phyloP scores from a whole-genome alignment of 345 rosid genomes.

The Gossypioides kirkii region DNA sequence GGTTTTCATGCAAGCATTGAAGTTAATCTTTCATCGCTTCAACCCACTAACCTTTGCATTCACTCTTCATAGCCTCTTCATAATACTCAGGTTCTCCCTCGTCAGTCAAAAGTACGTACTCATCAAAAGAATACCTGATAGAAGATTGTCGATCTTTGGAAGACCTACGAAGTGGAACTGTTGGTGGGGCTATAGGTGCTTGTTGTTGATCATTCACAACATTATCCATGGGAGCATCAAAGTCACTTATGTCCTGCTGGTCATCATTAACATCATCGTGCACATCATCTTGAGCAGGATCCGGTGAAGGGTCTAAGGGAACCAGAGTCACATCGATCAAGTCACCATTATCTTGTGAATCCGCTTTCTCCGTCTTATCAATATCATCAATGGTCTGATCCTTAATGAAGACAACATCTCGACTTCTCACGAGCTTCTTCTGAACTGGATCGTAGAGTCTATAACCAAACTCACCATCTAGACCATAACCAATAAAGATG shows the following conservation, averaged over 20 bases:
- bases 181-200: background rate
- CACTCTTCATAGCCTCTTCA: background rate
- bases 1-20: background rate
- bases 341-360: too few species aligned
- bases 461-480: too few species aligned
- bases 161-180: background rate
- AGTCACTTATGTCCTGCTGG: background rate
- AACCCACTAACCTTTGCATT: background rate
- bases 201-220: background rate
- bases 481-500: too few species aligned
- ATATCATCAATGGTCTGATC: background rate
- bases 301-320: too few species aligned
- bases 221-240: background rate
- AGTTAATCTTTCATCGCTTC: background rate
- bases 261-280: background rate
- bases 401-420: too few species aligned
- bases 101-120: background rate
- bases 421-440: too few species aligned
- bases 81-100: background rate
- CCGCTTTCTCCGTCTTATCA: background rate
- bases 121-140: background rate
- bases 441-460: too few species aligned
- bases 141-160: background rate
- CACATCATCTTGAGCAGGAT: too few species aligned
- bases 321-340: too few species aligned